A percentile compares a stretch with the other conserved stretches of the same genome.
phyloP scores from a whole-genome alignment of 768 basidiomycete genomes.

The Tricholoma terreum region DNA sequence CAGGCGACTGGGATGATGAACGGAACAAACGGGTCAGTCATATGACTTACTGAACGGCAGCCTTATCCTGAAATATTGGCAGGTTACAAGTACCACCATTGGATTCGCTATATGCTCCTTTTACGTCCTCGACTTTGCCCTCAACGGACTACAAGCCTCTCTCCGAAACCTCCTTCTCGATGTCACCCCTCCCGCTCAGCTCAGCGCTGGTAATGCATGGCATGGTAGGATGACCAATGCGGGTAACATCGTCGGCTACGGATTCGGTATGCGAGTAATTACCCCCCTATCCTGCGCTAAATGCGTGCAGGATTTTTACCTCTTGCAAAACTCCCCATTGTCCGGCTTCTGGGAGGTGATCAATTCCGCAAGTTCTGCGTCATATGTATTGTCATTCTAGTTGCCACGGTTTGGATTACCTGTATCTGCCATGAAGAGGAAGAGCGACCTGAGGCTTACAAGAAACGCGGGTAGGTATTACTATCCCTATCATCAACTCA shows the following conservation, averaged over 20 bases:
- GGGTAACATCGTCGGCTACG: conserved; percentile 95
- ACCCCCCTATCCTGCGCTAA: not conserved
- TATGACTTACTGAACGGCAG: not conserved
- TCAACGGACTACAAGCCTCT: conserved; percentile 93
- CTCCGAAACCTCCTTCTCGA: conserved; percentile 93
- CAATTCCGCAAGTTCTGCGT: conserved; percentile 98
- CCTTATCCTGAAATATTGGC: not conserved
- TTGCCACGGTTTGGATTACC: conserved; percentile 82
- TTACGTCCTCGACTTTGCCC: conserved; percentile 94
- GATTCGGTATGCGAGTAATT: conserved; percentile 56
- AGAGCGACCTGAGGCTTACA: conserved; percentile 46
- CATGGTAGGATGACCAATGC: conserved; percentile 94
- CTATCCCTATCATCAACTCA: not conserved
- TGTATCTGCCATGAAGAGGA: conserved; percentile 84
- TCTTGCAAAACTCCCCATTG: conserved; percentile 73
- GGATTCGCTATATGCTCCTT: conserved; percentile 85
- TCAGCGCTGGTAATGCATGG: conserved; percentile 96
- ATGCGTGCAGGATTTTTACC: conserved; percentile 71
- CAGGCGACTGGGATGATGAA: conserved; percentile 85
- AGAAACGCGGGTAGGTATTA: conserved; percentile 35
- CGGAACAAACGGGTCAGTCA: conserved; percentile 53
- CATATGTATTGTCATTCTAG: conserved; percentile 75
- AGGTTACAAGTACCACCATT: conserved; percentile 75
- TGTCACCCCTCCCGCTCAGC: conserved; percentile 81
- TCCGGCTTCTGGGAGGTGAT: conserved; percentile 79